Evolutionary conservation across 1,139 yeast species (phyloP), one percentile per base, ranked within the genome.

Genomic region (Hansenula sp.): DNA sequence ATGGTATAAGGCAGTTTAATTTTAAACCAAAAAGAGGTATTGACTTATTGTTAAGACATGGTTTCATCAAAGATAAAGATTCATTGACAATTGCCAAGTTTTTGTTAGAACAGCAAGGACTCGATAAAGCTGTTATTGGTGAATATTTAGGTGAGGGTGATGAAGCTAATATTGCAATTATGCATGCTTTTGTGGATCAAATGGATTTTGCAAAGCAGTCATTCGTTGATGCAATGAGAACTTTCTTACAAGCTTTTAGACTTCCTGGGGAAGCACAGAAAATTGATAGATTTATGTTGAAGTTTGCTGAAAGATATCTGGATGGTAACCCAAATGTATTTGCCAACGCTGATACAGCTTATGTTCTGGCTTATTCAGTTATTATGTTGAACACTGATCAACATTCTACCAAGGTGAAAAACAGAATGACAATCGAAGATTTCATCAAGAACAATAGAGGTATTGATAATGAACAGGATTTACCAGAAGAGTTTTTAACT

Each of bases 251-350:
- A 62, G 75, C 82, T 37, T 94, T 94, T 66, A 76, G 99, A 61
- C 74, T 94, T 47, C 99, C 99, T 0, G 99, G 99, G 39, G 99
- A 94, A 67, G 91, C 97, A 2, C 99, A 94, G 66, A 93, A 93
- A 60, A 91, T 94, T 63, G 99, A 94, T 71, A 76, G 99, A 57
- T 89, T 83, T 60, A 89, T 94, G 96, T 77, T 93, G 59, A 93
- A 94, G 59, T 94, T 94, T 70, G 99, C 99, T 3, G 96, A 90
- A 62, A 74, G 96, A 54, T 94, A 84, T 59, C 83, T 84, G 33
- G 81, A 84, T 51, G 96, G 94, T 45, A 94, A 93, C 59, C 96
- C 97, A 6, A 72, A 73, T 16, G 74, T 83, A 0, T 93, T 93
- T 64, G 81, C 96, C 0, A 88, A 89, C 59, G 96, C 98, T 2